Conservation (phyloP, 768 basidiomycete species). For the Boletus vinaceobasis region DNA sequence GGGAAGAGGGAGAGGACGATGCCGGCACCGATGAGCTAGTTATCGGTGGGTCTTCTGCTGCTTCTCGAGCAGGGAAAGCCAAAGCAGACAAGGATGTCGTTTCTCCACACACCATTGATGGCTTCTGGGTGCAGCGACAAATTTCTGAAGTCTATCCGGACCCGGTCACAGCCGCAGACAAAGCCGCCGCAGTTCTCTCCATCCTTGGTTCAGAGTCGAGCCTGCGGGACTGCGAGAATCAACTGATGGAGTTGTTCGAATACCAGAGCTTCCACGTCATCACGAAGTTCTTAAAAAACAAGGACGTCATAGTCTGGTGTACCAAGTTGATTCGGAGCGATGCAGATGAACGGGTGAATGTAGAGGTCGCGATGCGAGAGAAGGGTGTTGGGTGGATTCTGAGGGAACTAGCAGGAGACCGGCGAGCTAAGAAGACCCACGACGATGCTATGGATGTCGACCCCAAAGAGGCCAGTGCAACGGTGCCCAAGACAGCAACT, state of each 20-base stretch:
- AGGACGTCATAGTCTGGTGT: slow-evolving; percentile 96
- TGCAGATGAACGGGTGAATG: slow-evolving; percentile 84
- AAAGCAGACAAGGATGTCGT: slow-evolving; percentile 76
- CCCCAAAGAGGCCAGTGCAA: slow-evolving; percentile 40
- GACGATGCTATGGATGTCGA: slow-evolving; percentile 81
- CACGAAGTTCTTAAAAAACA: slow-evolving; percentile 88
- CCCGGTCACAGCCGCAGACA: slow-evolving; percentile 90
- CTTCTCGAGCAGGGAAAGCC: slow-evolving; percentile 40
- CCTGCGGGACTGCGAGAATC: slow-evolving; percentile 91
- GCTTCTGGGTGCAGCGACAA: slow-evolving; percentile 97
- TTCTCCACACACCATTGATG: slow-evolving; percentile 89
- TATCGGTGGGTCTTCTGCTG: slow-evolving; percentile 66
- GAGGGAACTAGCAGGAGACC: slow-evolving; percentile 80
- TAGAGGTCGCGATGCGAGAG: slow-evolving; percentile 98
- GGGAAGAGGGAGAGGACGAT: slow-evolving; percentile 42
- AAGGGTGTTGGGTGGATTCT: slow-evolving; percentile 96
- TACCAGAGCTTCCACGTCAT: slow-evolving; percentile 89
- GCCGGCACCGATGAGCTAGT: slow-evolving; percentile 69
- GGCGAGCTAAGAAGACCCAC: slow-evolving; percentile 51
- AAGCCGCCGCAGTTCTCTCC: slow-evolving; percentile 78
- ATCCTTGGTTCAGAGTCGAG: slow-evolving; percentile 85
- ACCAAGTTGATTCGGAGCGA: slow-evolving; percentile 90
- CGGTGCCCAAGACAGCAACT: slow-evolving; percentile 78
- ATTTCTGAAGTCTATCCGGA: slow-evolving; percentile 90
- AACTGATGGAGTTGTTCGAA: slow-evolving; percentile 95